These are phyloP conservation scores for Royoungia palumana DNA, from an alignment of 768 basidiomycete species.

Conservation along the genomic window DNA sequence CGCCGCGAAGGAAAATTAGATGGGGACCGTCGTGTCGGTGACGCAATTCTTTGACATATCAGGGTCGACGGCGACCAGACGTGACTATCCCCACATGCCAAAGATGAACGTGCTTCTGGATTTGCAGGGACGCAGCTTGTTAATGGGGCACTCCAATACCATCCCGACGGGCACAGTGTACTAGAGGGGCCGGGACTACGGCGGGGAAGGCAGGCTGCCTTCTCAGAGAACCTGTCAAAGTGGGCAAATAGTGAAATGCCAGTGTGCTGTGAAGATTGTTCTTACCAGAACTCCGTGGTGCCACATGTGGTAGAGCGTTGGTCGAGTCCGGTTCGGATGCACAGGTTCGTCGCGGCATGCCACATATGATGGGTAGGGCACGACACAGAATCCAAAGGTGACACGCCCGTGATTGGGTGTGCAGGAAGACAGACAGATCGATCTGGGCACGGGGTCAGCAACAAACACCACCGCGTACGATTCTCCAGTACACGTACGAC, in stretches of 20 bases:
- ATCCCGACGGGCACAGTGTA: constrained; percentile 10
- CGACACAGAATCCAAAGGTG: neutral
- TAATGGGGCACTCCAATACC: constrained; percentile 15
- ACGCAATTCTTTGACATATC: constrained; percentile 39
- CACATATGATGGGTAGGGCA: constrained; percentile 10
- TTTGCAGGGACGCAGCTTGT: constrained; percentile 12
- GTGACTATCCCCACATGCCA: constrained; percentile 41
- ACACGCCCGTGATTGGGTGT: neutral
- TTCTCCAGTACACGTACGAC: constrained; percentile 1
- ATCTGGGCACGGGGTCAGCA: constrained; percentile 6
- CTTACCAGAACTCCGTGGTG: constrained; percentile 12
- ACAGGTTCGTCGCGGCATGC: constrained; percentile 2
- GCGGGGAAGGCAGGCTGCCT: constrained; percentile 10
- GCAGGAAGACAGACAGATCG: constrained; percentile 13
- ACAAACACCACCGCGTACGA: neutral
- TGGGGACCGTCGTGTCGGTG: constrained; percentile 16
- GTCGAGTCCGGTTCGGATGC: neutral
- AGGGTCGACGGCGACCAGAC: constrained; percentile 42
- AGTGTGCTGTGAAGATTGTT: neutral
- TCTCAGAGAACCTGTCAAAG: constrained; percentile 13
- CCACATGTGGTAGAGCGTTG: neutral
- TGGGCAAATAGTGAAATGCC: no score
- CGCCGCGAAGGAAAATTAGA: constrained; percentile 23
- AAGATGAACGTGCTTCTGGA: constrained; percentile 1
- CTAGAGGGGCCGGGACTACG: neutral